Base-by-base conservation (phyloP, 495 filamentous ascomycete genomes). In the Penicillium egyptiacum region DNA sequence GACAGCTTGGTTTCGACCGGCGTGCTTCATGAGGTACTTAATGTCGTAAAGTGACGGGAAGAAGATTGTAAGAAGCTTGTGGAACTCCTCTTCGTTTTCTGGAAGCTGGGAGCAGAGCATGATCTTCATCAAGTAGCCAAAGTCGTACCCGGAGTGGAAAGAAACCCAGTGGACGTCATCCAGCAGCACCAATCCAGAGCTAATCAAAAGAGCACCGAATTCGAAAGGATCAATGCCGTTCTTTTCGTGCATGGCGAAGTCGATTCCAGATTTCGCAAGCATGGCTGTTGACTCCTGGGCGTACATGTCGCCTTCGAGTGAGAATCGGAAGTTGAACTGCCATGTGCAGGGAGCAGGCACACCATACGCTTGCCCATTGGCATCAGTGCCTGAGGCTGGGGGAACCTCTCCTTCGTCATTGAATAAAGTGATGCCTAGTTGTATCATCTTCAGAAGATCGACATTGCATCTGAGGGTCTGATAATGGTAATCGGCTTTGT, bases 311-410 rank as follows among this genome's bases (percentile, higher is more conserved):
- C 91, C 84, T 60, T 93, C 86, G 10, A 96, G 79, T 4, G 91
- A 92, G 69, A 98, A 98, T 63, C 92, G 89, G 75, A 98, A 98
- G 76, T 98, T 97, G 81, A 98, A 98, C 60, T 96, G 91, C 94
- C 94, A 98, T 19, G 94, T 96, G 63, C 87, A 93, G 10, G 92
- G 92, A 30, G 89, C 82, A 25, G 86, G 83, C 7, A 83, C 74
- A n/a, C 70, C 71, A 16, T 73, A 74, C 5, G 72, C 61, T 72
- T 76, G 63, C 73, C 82, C 70, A 69, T 75, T 71, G 43, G 77
- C 75, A 58, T 90, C 84, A 31, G 84, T 79, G 8, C 80, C 81
- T 57, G 81, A 85, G 4, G 86, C 81, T 10, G 89, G 90, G 7
- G 88, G 89, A 10, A 89, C 83, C 55, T 97, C 89, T 37, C 95